Percentiles rank a stretch among this genome's conserved stretches.
Evolutionary conservation across 2,329 filamentous ascomycete species (phyloP).

Genomic region (Emergomyces orientalis): DNA sequence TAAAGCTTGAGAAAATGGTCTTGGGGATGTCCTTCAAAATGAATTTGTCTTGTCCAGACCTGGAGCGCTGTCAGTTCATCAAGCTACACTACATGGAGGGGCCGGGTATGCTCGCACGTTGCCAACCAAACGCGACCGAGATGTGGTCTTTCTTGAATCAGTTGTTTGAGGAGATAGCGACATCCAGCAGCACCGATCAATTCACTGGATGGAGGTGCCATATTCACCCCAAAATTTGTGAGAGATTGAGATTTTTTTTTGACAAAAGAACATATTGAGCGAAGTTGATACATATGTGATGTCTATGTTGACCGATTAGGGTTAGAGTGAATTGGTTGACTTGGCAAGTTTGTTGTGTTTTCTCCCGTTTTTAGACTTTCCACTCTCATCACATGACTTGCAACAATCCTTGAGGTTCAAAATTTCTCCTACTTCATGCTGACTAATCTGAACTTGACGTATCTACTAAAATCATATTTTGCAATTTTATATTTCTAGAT

Average conservation of each 20-base stretch:
- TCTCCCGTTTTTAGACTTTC: background rate
- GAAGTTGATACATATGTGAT: background rate
- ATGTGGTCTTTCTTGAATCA: constrained; percentile 27
- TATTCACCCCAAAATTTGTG: constrained; percentile 5
- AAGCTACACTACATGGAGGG: constrained; percentile 9
- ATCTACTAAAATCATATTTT: background rate
- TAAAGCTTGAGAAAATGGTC: constrained; percentile 20
- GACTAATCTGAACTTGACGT: background rate
- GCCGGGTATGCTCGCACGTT: constrained; percentile 17
- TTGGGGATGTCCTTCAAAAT: constrained; percentile 22
- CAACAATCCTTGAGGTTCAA: background rate
- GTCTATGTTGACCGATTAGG: background rate
- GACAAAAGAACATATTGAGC: background rate
- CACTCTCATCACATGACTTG: background rate
- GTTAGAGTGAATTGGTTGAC: background rate
- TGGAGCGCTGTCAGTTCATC: constrained; percentile 10
- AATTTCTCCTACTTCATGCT: background rate
- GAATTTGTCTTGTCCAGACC: constrained; percentile 19
- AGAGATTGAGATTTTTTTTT: constrained; percentile 2
- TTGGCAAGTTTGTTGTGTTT: background rate
- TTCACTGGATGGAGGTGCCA: constrained; percentile 17
- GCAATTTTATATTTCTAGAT: background rate
- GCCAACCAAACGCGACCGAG: constrained; percentile 27
- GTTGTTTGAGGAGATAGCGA: constrained; percentile 24
- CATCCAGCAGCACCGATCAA: constrained; percentile 21